Percentiles rank a stretch among this genome's conserved stretches.
Evolutionary conservation across 495 filamentous ascomycete genomes (phyloP).

Genomic region (Aspergillus carlsbadensis): DNA sequence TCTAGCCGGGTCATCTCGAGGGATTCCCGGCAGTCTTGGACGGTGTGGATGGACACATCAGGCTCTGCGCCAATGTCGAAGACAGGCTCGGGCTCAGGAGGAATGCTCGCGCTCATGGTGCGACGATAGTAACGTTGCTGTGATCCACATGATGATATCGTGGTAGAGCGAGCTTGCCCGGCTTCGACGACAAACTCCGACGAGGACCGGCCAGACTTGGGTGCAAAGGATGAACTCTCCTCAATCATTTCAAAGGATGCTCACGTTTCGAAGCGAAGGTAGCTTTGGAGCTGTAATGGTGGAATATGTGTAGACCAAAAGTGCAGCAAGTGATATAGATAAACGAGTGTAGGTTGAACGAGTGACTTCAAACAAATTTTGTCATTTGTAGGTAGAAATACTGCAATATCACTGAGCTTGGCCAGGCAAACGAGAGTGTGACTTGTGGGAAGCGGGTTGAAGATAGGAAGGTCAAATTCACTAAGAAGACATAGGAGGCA

Average conservation of each 20-base stretch:
- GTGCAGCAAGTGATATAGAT: conserved; percentile 4
- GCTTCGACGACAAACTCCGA: conserved; percentile 2
- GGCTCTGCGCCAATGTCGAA: background rate
- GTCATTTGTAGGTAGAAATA: conserved; percentile 20
- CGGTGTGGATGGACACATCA: background rate
- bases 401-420: conserved; percentile 5
- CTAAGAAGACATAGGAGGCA: background rate
- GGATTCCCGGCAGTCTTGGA: background rate
- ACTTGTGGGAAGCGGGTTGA: background rate
- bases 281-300: background rate
- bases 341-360: conserved; percentile 19
- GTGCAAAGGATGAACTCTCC: background rate
- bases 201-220: background rate
- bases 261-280: background rate
- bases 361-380: conserved; percentile 12
- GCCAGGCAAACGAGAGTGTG: conserved; percentile 7
- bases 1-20: conserved; percentile 17
- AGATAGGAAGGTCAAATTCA: background rate
- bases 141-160: background rate
- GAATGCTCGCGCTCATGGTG: conserved; percentile 9
- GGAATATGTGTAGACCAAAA: background rate
- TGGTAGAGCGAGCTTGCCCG: background rate
- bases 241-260: conserved; percentile 10
- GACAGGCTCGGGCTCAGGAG: background rate
- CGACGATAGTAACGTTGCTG: conserved; percentile 13